Evolutionary conservation across 2,329 filamentous ascomycete species (phyloP).

Genomic region (Scedosporium boydii): DNA sequence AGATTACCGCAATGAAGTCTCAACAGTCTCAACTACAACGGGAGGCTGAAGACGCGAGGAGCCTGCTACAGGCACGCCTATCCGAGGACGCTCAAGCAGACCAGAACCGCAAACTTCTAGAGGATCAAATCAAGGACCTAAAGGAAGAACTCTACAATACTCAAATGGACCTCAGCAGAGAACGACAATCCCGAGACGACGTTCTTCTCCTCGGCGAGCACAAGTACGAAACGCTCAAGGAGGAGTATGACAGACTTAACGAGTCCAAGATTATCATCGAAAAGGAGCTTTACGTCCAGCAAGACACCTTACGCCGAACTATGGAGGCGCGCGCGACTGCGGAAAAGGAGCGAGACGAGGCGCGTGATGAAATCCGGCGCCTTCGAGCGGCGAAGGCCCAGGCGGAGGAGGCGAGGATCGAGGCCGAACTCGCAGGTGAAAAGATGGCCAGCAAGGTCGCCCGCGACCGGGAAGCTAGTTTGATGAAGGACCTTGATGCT

Average conservation of each 20-base stretch:
- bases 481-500: slow-evolving; percentile 71
- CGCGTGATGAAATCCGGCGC: slow-evolving; percentile 73
- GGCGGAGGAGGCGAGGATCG: slow-evolving; percentile 75
- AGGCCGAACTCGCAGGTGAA: slow-evolving; percentile 74
- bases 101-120: slow-evolving; percentile 71
- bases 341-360: slow-evolving; percentile 82
- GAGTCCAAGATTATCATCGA: slow-evolving; percentile 96
- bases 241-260: slow-evolving; percentile 78
- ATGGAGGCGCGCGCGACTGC: slow-evolving; percentile 71
- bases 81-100: slow-evolving; percentile 81
- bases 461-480: slow-evolving; percentile 66
- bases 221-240: slow-evolving; percentile 70
- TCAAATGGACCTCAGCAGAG: slow-evolving; percentile 81
- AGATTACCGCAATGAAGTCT: slow-evolving; percentile 76
- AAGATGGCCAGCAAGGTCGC: slow-evolving; percentile 68
- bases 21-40: slow-evolving; percentile 78
- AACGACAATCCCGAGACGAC: slow-evolving; percentile 88
- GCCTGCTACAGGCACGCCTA: slow-evolving; percentile 75
- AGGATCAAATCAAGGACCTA: slow-evolving; percentile 78
- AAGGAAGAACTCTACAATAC: slow-evolving; percentile 77
- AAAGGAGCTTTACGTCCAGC: slow-evolving; percentile 93
- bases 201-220: slow-evolving; percentile 85
- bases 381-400: slow-evolving; percentile 76
- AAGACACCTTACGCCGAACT: slow-evolving; percentile 79
- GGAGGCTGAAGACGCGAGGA: slow-evolving; percentile 81